Percentiles rank a stretch among this genome's conserved stretches.
Evolutionary conservation across 2,329 filamentous ascomycete species (phyloP).

Genomic region (Ophiosphaerella narmari): DNA sequence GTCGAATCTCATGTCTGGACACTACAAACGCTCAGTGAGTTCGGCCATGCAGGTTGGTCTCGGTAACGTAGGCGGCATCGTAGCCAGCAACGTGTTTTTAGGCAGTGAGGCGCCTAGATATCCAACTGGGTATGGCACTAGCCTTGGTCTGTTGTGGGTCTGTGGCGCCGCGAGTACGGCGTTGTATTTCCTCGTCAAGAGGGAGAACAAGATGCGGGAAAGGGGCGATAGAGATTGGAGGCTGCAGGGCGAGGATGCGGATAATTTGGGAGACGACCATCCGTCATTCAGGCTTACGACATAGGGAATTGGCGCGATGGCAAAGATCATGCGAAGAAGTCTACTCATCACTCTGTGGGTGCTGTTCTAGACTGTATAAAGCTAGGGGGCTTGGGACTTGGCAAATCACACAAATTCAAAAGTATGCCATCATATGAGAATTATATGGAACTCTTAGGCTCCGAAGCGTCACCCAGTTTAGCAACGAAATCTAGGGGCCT

Average conservation of each 20-base stretch:
- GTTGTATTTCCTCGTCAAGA: slow-evolving; percentile 48
- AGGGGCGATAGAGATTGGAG: slow-evolving; percentile 53
- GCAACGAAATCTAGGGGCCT: too few species aligned
- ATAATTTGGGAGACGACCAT: slow-evolving; percentile 59
- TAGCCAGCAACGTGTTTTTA: slow-evolving; percentile 58
- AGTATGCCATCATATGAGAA: too few species aligned
- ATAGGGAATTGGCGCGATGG: not conserved
- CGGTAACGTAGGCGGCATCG: slow-evolving; percentile 57
- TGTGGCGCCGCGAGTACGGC: slow-evolving; percentile 50
- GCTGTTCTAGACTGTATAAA: too few species aligned
- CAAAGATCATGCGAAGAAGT: too few species aligned
- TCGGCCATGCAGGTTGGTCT: slow-evolving; percentile 54
- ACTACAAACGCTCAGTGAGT: slow-evolving; percentile 61
- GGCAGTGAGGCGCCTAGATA: slow-evolving; percentile 53
- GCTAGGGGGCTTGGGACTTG: too few species aligned
- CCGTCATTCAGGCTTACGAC: slow-evolving; percentile 54
- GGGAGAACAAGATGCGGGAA: slow-evolving; percentile 56
- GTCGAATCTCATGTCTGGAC: slow-evolving; percentile 61
- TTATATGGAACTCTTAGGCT: too few species aligned
- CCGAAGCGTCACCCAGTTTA: too few species aligned
- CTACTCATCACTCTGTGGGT: too few species aligned
- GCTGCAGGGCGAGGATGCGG: slow-evolving; percentile 48
- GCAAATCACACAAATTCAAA: too few species aligned
- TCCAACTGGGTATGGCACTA: slow-evolving; percentile 55
- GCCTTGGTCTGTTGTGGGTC: slow-evolving; percentile 56